Conservation (phyloP, 2,329 filamentous ascomycete genomes). For the Botryotinia convoluta region DNA sequence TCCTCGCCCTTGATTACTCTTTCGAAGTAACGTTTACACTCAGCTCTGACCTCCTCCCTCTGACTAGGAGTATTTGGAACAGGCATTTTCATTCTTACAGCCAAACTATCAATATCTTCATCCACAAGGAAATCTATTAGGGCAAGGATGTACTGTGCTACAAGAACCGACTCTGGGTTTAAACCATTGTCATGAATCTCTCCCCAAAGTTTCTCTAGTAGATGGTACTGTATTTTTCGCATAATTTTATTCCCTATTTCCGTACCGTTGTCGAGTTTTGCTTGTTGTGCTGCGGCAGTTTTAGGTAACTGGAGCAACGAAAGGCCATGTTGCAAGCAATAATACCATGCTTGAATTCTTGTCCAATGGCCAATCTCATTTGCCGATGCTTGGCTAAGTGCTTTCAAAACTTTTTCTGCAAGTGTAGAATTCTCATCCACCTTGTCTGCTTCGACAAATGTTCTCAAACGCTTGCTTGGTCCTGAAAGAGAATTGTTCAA, state of each 20-base stretch:
- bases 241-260: not conserved
- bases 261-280: constrained; percentile 1
- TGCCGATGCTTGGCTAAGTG: not conserved
- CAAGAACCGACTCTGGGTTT: not conserved
- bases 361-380: constrained; percentile 15
- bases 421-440: not conserved
- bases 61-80: not conserved
- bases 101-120: not conserved
- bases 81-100: not conserved
- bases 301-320: not conserved
- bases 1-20: not conserved
- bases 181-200: not conserved
- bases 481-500: not conserved
- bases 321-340: not conserved
- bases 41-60: not conserved
- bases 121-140: not conserved
- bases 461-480: constrained; percentile 11
- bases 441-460: constrained; percentile 1
- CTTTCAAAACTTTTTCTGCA: not conserved
- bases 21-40: not conserved
- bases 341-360: constrained; percentile 17
- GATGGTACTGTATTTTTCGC: constrained; percentile 8
- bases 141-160: not conserved
- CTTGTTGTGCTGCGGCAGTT: constrained; percentile 13
- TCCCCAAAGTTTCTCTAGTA: not conserved